Conservation (phyloP, 371 early-diverging fungal genomes). For the Mortierella sp. region DNA sequence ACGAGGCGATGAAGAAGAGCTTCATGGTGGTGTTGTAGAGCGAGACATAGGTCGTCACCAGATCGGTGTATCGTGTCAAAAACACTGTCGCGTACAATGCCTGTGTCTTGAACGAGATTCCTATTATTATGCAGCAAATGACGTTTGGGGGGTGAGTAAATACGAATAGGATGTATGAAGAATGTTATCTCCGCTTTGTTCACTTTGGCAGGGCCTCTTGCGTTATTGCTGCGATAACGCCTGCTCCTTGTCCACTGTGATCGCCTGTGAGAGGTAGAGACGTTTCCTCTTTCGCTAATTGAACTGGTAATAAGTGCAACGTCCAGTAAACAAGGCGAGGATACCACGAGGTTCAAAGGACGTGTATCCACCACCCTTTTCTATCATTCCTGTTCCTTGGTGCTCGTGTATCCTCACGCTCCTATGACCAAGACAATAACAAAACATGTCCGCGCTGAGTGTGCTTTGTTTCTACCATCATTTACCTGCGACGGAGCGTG, state of each 20-base stretch:
- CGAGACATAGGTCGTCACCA: conserved; percentile 81
- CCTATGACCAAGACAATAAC: neutral
- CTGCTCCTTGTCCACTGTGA: too few relatives aligned
- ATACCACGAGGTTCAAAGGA: neutral
- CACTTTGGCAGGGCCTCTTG: too few relatives aligned
- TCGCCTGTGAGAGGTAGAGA: too few relatives aligned
- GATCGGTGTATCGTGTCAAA: conserved; percentile 96
- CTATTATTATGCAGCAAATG: conserved; percentile 60
- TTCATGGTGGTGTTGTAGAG: conserved; percentile 98
- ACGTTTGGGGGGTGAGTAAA: too few relatives aligned
- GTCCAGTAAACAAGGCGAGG: neutral
- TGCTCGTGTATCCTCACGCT: neutral
- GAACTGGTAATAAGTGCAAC: neutral
- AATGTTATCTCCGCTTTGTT: too few relatives aligned
- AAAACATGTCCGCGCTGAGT: neutral
- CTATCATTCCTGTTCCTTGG: neutral
- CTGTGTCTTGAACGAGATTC: conserved; percentile 99
- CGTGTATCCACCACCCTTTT: neutral
- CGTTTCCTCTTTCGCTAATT: neutral
- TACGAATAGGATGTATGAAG: too few relatives aligned
- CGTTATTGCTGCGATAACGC: too few relatives aligned
- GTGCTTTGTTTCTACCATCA: neutral
- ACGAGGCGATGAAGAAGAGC: conserved; percentile 91
- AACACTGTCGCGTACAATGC: conserved; percentile 96
- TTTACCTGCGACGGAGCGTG: conserved; percentile 90